These are phyloP conservation scores for Caloboletus firmus DNA, from an alignment of 1,284 basidiomycete species.

Conservation along the genomic window DNA sequence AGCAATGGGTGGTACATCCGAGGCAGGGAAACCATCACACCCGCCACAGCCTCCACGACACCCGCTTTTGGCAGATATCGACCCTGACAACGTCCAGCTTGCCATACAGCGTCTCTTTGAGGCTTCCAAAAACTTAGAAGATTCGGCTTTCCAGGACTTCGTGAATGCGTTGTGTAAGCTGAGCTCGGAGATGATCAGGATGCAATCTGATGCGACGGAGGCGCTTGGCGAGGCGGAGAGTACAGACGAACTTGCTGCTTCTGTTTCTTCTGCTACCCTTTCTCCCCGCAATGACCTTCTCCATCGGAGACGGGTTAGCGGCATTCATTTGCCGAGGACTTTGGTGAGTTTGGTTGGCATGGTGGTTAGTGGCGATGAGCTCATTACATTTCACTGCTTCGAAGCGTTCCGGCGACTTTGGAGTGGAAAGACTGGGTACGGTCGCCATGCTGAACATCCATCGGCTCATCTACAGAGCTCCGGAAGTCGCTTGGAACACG, in stretches of 20 bases:
- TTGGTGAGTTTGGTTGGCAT: constrained; percentile 49
- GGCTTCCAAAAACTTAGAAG: constrained; percentile 78
- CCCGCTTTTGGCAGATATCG: constrained; percentile 70
- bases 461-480: constrained; percentile 77
- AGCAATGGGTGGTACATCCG: constrained; percentile 21
- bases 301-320: constrained; percentile 77
- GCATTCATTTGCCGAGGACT: constrained; percentile 76
- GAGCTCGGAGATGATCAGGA: constrained; percentile 86
- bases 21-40: constrained; percentile 21
- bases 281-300: constrained; percentile 45
- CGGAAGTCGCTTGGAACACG: constrained; percentile 83
- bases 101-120: constrained; percentile 84
- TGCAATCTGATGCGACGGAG: constrained; percentile 57
- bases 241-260: constrained; percentile 41
- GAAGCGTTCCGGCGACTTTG: constrained; percentile 81
- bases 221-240: constrained; percentile 38
- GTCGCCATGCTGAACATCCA: constrained; percentile 83
- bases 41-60: constrained; percentile 40
- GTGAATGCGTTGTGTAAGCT: constrained; percentile 80
- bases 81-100: constrained; percentile 68
- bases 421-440: constrained; percentile 79
- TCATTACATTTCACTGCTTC: neutral
- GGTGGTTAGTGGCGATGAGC: neutral
- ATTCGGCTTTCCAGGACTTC: constrained; percentile 81
- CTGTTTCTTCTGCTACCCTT: constrained; percentile 37